A percentile compares a stretch with the other conserved stretches of the same genome.
These are phyloP conservation scores for Camelina hispida DNA, from an alignment of 345 rosid genomes.

Conservation along the genomic window DNA sequence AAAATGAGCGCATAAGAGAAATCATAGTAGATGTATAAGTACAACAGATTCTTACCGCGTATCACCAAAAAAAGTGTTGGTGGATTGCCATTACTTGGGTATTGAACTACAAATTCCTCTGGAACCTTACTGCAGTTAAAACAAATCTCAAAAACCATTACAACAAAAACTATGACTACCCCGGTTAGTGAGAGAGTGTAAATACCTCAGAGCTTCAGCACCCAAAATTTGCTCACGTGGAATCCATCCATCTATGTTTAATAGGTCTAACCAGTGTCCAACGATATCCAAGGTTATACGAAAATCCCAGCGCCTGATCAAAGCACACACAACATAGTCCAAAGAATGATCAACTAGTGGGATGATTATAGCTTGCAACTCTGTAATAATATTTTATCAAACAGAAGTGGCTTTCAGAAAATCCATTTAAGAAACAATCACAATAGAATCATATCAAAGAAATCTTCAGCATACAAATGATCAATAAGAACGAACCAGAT, in stretches of 20 bases:
- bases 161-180: constrained; percentile 24
- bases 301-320: constrained; percentile 93
- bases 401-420: neutral
- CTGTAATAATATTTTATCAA: constrained; percentile 19
- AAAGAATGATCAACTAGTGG: constrained; percentile 25
- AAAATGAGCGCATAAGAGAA: constrained; percentile 5
- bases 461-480: constrained; percentile 13
- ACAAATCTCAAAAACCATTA: constrained; percentile 33
- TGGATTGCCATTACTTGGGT: constrained; percentile 94
- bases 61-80: constrained; percentile 92
- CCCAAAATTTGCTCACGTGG: constrained; percentile 98
- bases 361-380: constrained; percentile 19
- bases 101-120: constrained; percentile 85
- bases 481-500: constrained; percentile 69
- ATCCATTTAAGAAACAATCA: constrained; percentile 17
- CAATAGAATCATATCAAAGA: constrained; percentile 17
- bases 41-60: constrained; percentile 55
- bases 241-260: constrained; percentile 98
- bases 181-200: constrained; percentile 18
- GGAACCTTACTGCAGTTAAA: constrained; percentile 87
- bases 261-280: constrained; percentile 98
- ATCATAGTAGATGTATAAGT: neutral
- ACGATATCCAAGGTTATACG: constrained; percentile 85
- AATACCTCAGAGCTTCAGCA: constrained; percentile 92
- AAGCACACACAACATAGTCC: constrained; percentile 25